Evolutionary conservation across 2,329 filamentous ascomycete genomes (phyloP).

Genomic region (Akanthomyces uredinophilus): DNA sequence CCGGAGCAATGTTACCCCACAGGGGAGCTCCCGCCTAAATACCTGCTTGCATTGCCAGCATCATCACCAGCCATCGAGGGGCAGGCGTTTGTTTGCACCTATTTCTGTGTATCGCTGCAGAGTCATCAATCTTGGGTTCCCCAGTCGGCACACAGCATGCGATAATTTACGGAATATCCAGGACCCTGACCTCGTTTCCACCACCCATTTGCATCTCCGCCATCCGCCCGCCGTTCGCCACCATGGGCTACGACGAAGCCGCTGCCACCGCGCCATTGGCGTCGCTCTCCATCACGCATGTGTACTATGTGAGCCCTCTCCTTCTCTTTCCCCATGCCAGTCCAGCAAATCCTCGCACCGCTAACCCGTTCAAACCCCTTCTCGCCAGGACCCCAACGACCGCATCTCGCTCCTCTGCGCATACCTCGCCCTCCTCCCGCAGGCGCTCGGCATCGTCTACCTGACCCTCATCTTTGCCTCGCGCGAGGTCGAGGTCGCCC

Average conservation of each 20-base stretch:
- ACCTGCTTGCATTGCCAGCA: background rate
- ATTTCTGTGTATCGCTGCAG: background rate
- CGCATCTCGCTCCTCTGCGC: constrained; percentile 81
- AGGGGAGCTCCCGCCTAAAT: background rate
- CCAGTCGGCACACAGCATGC: background rate
- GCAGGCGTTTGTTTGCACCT: background rate
- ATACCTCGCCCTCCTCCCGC: constrained; percentile 89
- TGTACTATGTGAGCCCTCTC: constrained; percentile 71
- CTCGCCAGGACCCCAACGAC: constrained; percentile 74
- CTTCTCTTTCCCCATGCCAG: no score
- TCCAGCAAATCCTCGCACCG: no score
- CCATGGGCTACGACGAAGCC: constrained; percentile 10
- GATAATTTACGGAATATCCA: background rate
- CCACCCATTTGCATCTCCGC: background rate
- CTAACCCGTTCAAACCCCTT: background rate
- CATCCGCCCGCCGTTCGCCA: background rate
- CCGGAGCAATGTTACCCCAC: constrained; percentile 1
- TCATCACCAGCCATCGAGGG: background rate
- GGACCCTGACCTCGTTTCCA: background rate
- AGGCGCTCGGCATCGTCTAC: constrained; percentile 86
- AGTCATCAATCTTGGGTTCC: no score
- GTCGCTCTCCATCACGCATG: constrained; percentile 90
- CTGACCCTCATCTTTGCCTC: constrained; percentile 85
- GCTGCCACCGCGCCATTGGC: constrained; percentile 54
- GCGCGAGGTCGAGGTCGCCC: constrained; percentile 79